phyloP scores from a whole-genome alignment of 2,329 filamentous ascomycete genomes.

The Tolypocladium guangdongense region DNA sequence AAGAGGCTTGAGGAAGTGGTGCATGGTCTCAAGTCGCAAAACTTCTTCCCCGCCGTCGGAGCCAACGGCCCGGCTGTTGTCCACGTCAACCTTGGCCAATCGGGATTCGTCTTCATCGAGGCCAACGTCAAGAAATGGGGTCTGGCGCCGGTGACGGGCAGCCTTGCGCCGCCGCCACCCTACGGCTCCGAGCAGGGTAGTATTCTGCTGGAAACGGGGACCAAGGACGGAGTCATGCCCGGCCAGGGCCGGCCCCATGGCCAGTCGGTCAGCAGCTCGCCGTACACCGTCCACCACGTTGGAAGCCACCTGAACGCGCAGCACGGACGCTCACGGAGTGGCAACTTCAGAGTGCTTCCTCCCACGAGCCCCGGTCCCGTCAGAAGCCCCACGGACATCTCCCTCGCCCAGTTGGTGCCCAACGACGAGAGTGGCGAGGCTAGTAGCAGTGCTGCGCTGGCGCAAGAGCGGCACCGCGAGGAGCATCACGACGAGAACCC shows the following conservation, averaged over 20 bases:
- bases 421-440: conserved; percentile 60
- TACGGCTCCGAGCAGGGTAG: conserved; percentile 97
- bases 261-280: conserved; percentile 29
- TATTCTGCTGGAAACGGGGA: conserved; percentile 82
- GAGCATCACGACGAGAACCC: conserved; percentile 24
- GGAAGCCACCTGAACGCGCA: conserved; percentile 43
- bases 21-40: conserved; percentile 86
- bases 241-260: conserved; percentile 33
- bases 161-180: conserved; percentile 85
- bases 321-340: conserved; percentile 65
- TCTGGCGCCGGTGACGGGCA: conserved; percentile 88
- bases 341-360: conserved; percentile 63
- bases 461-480: conserved; percentile 11
- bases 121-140: conserved; percentile 99
- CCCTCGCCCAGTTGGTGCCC: conserved; percentile 71
- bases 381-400: conserved; percentile 90
- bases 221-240: conserved; percentile 44
- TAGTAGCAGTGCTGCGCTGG: conserved; percentile 14
- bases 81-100: conserved; percentile 96
- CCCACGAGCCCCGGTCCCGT: conserved; percentile 82
- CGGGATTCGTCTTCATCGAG: conserved; percentile 97
- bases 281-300: conserved; percentile 28
- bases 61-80: conserved; percentile 87
- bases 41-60: conserved; percentile 96
- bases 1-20: conserved; percentile 93